Evolutionary conservation across 176 grass and related monocot genomes (phyloP).

Genomic region (Areca catechu): DNA sequence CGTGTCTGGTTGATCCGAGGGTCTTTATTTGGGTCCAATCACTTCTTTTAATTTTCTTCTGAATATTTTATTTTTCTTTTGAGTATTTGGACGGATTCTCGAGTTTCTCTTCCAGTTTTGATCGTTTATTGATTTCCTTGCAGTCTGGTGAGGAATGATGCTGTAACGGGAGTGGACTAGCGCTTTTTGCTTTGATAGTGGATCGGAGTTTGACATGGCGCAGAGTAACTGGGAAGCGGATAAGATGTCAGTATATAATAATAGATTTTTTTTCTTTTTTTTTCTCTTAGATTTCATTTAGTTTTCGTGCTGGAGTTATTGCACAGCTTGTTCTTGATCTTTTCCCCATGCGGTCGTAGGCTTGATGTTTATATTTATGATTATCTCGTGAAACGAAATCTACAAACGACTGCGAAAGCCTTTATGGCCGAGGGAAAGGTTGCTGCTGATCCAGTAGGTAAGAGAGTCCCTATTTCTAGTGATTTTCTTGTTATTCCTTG

Average conservation of each 20-base stretch:
- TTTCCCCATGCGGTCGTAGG: conserved; percentile 30
- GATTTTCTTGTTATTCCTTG: not conserved
- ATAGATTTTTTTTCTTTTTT: conserved; percentile 1
- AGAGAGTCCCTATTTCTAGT: conserved; percentile 15
- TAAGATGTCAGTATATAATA: conserved; percentile 64
- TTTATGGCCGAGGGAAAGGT: conserved; percentile 97
- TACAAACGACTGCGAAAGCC: conserved; percentile 85
- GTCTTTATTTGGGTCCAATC: too few species aligned
- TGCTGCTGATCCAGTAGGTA: conserved; percentile 91
- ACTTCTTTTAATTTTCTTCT: too few species aligned
- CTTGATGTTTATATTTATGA: conserved; percentile 99
- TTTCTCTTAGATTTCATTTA: not conserved
- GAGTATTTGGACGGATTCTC: not conserved
- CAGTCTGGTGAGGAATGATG: not conserved
- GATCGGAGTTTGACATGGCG: conserved; percentile 44
- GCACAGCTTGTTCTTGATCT: too few species aligned
- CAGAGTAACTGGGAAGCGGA: conserved; percentile 99
- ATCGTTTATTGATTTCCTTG: not conserved
- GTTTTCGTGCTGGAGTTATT: too few species aligned
- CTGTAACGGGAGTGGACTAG: not conserved
- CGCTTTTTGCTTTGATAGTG: not conserved
- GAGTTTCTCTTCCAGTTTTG: not conserved
- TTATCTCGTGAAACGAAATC: conserved; percentile 79
- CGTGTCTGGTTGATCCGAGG: not conserved
- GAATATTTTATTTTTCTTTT: too few species aligned